A percentile compares a stretch with the other conserved stretches of the same genome.
phyloP scores from a whole-genome alignment of 208 protist species.

The Leishmania major region DNA sequence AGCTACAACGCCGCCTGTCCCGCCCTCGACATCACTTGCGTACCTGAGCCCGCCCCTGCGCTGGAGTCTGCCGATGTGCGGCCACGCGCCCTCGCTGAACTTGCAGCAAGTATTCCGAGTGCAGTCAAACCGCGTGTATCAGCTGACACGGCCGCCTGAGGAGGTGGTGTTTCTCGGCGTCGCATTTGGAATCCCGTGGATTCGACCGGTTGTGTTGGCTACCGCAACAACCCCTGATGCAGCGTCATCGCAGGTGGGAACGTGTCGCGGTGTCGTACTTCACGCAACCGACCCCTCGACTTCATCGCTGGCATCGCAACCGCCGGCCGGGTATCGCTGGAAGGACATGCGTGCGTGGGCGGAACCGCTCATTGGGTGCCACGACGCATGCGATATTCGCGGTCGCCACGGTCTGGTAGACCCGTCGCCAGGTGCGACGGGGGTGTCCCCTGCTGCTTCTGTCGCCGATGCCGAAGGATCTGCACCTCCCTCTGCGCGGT shows the following conservation, averaged over 20 bases:
- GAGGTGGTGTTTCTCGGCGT: conserved; percentile 61
- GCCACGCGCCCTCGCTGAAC: conserved; percentile 8
- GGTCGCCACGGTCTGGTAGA: conserved; percentile 18
- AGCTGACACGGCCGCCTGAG: background rate
- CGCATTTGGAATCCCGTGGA: conserved; percentile 60
- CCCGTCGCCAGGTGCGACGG: background rate
- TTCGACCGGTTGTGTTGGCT: conserved; percentile 8
- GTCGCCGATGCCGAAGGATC: background rate
- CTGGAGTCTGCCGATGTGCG: conserved; percentile 8
- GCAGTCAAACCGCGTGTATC: conserved; percentile 14
- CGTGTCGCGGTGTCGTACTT: background rate
- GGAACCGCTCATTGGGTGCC: conserved; percentile 35
- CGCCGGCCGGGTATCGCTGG: conserved; percentile 24
- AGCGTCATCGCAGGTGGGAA: background rate
- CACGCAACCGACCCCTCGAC: background rate
- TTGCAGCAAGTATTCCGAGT: conserved; percentile 18
- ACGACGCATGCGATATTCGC: conserved; percentile 26
- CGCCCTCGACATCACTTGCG: background rate
- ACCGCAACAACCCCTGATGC: background rate
- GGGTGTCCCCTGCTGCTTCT: background rate
- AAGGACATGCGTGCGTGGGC: conserved; percentile 14
- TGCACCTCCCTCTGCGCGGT: background rate
- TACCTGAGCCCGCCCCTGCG: conserved; percentile 28
- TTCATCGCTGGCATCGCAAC: background rate
- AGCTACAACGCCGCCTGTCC: background rate